Evolutionary conservation across 768 basidiomycete genomes (phyloP), one percentile per base, ranked within the genome.

Genomic region (Agrocybe chaxingu): DNA sequence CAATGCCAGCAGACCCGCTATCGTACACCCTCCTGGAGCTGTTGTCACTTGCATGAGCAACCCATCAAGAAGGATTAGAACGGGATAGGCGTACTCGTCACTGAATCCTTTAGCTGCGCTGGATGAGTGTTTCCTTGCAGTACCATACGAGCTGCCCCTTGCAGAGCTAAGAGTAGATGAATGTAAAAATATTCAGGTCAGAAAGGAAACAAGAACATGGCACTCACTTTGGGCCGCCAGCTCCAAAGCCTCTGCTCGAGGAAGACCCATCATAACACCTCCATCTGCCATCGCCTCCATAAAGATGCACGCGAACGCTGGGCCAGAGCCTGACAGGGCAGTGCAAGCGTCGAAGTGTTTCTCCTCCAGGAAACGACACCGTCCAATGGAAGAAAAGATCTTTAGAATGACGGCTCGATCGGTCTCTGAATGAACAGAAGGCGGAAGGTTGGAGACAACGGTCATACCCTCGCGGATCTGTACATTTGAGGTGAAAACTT

Each of bases 401-500:
- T 91, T 89, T 50, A 91, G 75, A 60, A 97, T 86, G 58, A 95
- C 86, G 8, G 67, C 68, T 43, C 79, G 80, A 65, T 92, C 82
- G 8, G 78, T 72, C 35, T 83, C 83, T n/a, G 74, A 66, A 37
- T 78, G 66, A 13, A 70, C 59, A 32, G 77, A 76, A 2, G 70
- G 59, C 4, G 82, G 80, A 35, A 96, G 75, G 10, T 80, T 85
- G 33, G 90, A 89, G 48, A 98, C 79, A 36, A 97, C 86, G 1
- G 95, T 98, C 97, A 99, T 98, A 51, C 97, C 97, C 72, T 98
- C 96, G 16, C 97, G 87, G 64, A 99, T 98, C 97, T 99, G 43
- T 41, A 8, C 12, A 44, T 24, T 24, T 5, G 3, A 24, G 24
- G 24, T 24, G 24, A 24, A 24, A 24, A 24, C 5, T 24, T 24